Evolutionary conservation across 371 early-diverging fungal species (phyloP).

Genomic region (Nematocida sp.): DNA sequence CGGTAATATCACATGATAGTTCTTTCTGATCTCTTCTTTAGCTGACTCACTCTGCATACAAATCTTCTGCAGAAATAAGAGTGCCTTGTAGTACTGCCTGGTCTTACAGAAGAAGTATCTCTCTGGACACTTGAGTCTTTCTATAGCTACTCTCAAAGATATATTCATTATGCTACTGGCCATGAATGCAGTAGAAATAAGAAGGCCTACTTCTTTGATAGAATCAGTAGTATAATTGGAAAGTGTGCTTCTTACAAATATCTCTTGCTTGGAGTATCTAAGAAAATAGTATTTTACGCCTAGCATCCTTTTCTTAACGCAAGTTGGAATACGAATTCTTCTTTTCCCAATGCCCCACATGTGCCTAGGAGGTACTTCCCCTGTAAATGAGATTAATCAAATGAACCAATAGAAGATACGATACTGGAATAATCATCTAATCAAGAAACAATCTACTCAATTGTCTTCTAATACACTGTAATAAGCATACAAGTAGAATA

Average conservation of each 20-base stretch:
- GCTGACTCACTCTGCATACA: slow-evolving; percentile 32
- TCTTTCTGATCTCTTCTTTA: slow-evolving; percentile 3
- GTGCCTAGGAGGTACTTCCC: too few relatives aligned
- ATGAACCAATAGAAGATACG: too few relatives aligned
- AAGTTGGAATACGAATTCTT: too few relatives aligned
- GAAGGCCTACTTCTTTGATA: slow-evolving; percentile 30
- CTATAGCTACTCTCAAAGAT: slow-evolving; percentile 16
- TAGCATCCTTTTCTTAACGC: not conserved
- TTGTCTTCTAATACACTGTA: too few relatives aligned
- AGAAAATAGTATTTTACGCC: slow-evolving; percentile 4
- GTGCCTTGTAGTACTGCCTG: slow-evolving; percentile 34
- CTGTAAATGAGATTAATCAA: too few relatives aligned
- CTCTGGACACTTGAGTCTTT: slow-evolving; percentile 3
- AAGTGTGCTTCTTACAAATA: slow-evolving; percentile 2
- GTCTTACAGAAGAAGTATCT: slow-evolving; percentile 10
- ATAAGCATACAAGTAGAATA: too few relatives aligned
- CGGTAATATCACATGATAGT: slow-evolving; percentile 31
- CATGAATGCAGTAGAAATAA: slow-evolving; percentile 41
- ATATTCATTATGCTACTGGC: not conserved
- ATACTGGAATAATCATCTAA: too few relatives aligned
- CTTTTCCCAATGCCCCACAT: too few relatives aligned
- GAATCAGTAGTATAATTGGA: slow-evolving; percentile 9
- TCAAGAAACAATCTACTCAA: too few relatives aligned
- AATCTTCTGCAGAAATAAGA: slow-evolving; percentile 38
- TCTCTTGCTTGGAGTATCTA: slow-evolving; percentile 18